Evolutionary conservation across 1,139 yeast species (phyloP).

Genomic region (Geotrichum australiense): DNA sequence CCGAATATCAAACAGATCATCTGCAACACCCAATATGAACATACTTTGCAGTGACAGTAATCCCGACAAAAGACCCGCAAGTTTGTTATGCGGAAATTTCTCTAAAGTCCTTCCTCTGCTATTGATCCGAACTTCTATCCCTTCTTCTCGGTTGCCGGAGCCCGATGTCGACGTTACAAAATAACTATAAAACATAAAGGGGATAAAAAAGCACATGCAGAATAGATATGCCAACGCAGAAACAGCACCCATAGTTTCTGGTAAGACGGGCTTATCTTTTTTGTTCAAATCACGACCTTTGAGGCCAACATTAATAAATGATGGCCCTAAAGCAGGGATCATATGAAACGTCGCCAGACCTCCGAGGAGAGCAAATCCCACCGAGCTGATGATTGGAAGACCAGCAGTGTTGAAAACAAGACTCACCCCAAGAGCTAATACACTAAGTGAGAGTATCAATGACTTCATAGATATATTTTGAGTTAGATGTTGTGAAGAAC

Average conservation of each 20-base stretch:
- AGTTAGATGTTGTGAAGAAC: constrained; percentile 1
- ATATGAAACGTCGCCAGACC: constrained; percentile 50
- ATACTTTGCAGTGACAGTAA: constrained; percentile 78
- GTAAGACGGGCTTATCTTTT: constrained; percentile 58
- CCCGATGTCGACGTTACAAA: constrained; percentile 55
- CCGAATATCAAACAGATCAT: constrained; percentile 88
- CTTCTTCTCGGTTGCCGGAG: constrained; percentile 47
- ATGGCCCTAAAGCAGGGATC: constrained; percentile 60
- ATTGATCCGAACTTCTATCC: constrained; percentile 24
- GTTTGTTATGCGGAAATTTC: constrained; percentile 71
- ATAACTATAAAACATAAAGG: constrained; percentile 79
- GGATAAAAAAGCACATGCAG: constrained; percentile 77
- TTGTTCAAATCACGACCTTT: constrained; percentile 81
- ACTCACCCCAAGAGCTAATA: constrained; percentile 17
- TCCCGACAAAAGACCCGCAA: constrained; percentile 82
- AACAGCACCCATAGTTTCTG: constrained; percentile 89
- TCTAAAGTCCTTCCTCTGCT: constrained; percentile 22
- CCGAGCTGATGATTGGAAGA: constrained; percentile 29
- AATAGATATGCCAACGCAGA: constrained; percentile 76
- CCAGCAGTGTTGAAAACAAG: constrained; percentile 23
- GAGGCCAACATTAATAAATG: constrained; percentile 71
- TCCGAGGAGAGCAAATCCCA: constrained; percentile 64
- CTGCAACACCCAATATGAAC: constrained; percentile 80
- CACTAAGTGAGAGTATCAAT: constrained; percentile 7
- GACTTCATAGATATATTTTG: constrained; percentile 1